A percentile compares a stretch with the other conserved stretches of the same genome.
Evolutionary conservation across 352 stramenopile genomes (phyloP).

Genomic region (Elongisporangium senticosum): DNA sequence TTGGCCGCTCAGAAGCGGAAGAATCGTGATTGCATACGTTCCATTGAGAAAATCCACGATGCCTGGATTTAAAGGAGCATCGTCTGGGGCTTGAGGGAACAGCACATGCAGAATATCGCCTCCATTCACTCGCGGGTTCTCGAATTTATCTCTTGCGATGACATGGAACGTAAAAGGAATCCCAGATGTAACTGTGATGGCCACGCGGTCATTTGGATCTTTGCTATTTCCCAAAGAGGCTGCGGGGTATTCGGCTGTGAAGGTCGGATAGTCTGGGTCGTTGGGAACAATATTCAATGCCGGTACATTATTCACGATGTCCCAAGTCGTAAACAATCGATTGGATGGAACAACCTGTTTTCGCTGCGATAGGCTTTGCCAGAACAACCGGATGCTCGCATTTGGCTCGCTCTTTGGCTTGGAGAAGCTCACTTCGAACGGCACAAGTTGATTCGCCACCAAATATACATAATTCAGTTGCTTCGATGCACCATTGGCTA

Average conservation of each 20-base stretch:
- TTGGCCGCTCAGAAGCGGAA: slow-evolving; percentile 23
- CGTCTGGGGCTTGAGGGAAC: slow-evolving; percentile 21
- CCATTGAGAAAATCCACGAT: slow-evolving; percentile 33
- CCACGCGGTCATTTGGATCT: neutral
- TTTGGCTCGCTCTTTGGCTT: slow-evolving; percentile 30
- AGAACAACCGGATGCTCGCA: slow-evolving; percentile 34
- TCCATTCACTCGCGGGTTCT: slow-evolving; percentile 26
- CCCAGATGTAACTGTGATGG: slow-evolving; percentile 13
- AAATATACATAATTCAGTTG: slow-evolving; percentile 15
- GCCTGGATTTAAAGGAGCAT: slow-evolving; percentile 7
- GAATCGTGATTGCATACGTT: slow-evolving; percentile 32
- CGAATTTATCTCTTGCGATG: slow-evolving; percentile 30
- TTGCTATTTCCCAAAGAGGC: neutral
- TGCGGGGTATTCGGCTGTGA: slow-evolving; percentile 28
- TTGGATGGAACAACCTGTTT: slow-evolving; percentile 33
- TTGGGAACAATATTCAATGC: slow-evolving; percentile 31
- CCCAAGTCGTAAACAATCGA: slow-evolving; percentile 46
- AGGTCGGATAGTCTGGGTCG: slow-evolving; percentile 19
- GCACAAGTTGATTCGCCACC: slow-evolving; percentile 28
- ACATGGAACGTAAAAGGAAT: slow-evolving; percentile 24
- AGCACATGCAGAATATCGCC: slow-evolving; percentile 34
- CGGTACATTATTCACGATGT: slow-evolving; percentile 52
- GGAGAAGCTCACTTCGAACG: slow-evolving; percentile 43
- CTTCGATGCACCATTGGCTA: slow-evolving; percentile 8
- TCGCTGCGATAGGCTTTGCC: slow-evolving; percentile 48